These are phyloP conservation scores for Isoetes engelmannii DNA, from an alignment of 83 land plant species.

Conservation along the genomic window DNA sequence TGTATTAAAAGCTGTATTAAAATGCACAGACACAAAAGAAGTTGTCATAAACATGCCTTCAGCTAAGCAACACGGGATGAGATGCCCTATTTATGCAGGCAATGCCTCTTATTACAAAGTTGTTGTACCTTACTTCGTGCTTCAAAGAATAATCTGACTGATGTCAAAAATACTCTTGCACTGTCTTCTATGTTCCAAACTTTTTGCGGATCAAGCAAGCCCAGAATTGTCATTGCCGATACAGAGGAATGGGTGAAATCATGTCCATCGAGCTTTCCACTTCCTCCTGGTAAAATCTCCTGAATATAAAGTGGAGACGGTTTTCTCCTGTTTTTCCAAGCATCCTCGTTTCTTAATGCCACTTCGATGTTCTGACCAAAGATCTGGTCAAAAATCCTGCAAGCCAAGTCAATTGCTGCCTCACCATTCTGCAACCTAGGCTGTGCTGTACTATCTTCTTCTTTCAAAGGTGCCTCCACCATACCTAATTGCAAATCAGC, in stretches of 20 bases:
- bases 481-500: conserved; percentile 81
- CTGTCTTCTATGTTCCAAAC: conserved; percentile 75
- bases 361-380: conserved; percentile 90
- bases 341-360: conserved; percentile 79
- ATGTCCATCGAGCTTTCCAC: conserved; percentile 27
- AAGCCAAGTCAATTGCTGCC: conserved; percentile 52
- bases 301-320: conserved; percentile 64
- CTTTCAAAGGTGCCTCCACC: conserved; percentile 25
- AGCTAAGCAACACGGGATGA: conserved; percentile 2
- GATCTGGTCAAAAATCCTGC: conserved; percentile 84
- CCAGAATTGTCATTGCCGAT: conserved; percentile 80
- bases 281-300: conserved; percentile 38
- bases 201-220: conserved; percentile 88
- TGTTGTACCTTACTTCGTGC: conserved; percentile 56
- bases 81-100: not conserved
- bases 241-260: conserved; percentile 30
- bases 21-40: not conserved
- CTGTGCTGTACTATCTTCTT: conserved; percentile 41
- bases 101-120: not conserved
- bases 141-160: conserved; percentile 51
- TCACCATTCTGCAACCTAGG: conserved; percentile 62
- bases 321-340: conserved; percentile 77
- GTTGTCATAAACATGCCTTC: not conserved
- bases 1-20: not conserved
- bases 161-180: conserved; percentile 71